Base-by-base conservation (phyloP, 2,329 filamentous ascomycete genomes). In the Gliomastix tumulicola region DNA sequence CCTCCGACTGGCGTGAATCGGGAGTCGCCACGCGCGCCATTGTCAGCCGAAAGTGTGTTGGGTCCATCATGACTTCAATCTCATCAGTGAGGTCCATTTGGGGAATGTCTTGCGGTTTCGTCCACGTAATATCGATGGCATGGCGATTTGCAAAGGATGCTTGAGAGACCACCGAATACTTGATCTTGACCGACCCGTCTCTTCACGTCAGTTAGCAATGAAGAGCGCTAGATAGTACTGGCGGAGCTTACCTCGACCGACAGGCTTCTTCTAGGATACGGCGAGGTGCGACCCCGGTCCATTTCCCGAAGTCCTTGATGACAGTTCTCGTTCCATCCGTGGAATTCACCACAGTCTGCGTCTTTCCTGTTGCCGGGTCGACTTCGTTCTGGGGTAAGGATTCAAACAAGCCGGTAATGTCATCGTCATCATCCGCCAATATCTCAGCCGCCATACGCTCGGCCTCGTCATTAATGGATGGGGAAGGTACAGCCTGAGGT, bases 211-310 rank as follows among this genome's bases (percentile, higher is more conserved):
- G 18, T 39, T 48, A 37, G 37, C n/a, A n/a, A n/a, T n/a, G n/a
- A 37, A 42, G 13, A 20, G 17, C 8, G 20, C n/a, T 17, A 21
- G 15, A 7, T 21, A 15, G n/a, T n/a, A n/a, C n/a, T n/a, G n/a
- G 12, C 12, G 20, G 7, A 5, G 50, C 56, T 46, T 58, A 84
- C 82, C 82, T 82, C 44, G 88, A 77, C 48, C 84, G 82, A 55
- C 89, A 94, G n/a, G 86, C 77, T 56, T 96, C 89, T 56, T 96
- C 88, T 11, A 97, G 63, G 20, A 86, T 71, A 45, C 84, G 74
- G 43, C 79, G 76, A 13, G 90, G 89, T 47, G 68, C 84, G 21
- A 94, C 61, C 7, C 90, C 89, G 12, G 76, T 75, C 67, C 79
- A 81, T 56, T 87, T 88, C 2, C 87, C 88, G 68, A 97, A 96